Evolutionary conservation across 805 yeast genomes (phyloP).

Genomic region (Cyberlindnera euphorbiae): DNA sequence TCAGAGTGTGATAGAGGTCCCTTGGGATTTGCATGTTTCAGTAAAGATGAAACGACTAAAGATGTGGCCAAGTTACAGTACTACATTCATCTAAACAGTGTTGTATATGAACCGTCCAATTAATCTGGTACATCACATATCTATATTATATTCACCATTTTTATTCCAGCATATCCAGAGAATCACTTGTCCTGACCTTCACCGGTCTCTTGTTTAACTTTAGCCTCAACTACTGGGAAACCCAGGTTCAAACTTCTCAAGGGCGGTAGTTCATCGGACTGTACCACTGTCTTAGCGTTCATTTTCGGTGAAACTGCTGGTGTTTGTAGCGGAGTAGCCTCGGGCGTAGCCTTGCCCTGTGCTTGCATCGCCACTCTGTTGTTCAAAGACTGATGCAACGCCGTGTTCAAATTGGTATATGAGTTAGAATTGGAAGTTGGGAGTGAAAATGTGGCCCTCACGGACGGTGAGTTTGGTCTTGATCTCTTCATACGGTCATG

Average conservation of each 20-base stretch:
- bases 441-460: slow-evolving; percentile 12
- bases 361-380: slow-evolving; percentile 11
- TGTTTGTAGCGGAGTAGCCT: slow-evolving; percentile 26
- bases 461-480: slow-evolving; percentile 33
- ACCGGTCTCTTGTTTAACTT: too few species aligned
- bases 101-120: slow-evolving; percentile 41
- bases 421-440: slow-evolving; percentile 20
- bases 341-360: slow-evolving; percentile 18
- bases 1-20: slow-evolving; percentile 81
- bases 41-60: slow-evolving; percentile 19
- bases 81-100: slow-evolving; percentile 43
- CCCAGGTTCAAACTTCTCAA: slow-evolving; percentile 24
- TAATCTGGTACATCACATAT: too few species aligned
- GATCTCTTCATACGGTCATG: slow-evolving; percentile 32
- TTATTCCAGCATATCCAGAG: too few species aligned
- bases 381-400: slow-evolving; percentile 18
- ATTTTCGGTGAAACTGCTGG: slow-evolving; percentile 24
- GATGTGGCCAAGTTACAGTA: slow-evolving; percentile 38
- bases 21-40: slow-evolving; percentile 57
- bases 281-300: slow-evolving; percentile 13
- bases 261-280: slow-evolving; percentile 27
- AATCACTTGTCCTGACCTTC: too few species aligned
- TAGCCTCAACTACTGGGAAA: slow-evolving; percentile 19
- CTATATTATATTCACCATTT: too few species aligned
- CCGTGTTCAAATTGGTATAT: slow-evolving; percentile 22